Percentiles rank a stretch among this genome's conserved stretches.
These are phyloP conservation scores for Avena insularis DNA, from an alignment of 176 grass and related monocot species.

Conservation along the genomic window DNA sequence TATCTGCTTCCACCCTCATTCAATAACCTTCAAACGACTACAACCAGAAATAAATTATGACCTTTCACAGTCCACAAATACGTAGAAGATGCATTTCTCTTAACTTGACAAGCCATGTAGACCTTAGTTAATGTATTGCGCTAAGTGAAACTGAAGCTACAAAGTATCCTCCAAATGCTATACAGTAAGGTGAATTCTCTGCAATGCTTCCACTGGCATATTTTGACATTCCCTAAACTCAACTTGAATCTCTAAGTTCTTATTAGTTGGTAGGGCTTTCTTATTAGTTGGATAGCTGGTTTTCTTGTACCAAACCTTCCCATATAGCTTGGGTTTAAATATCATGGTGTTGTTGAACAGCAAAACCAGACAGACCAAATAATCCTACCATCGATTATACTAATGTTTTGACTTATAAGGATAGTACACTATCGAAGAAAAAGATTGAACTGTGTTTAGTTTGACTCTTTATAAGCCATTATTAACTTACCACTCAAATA, in stretches of 20 bases:
- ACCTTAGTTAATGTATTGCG: constrained; percentile 22
- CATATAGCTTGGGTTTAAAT: constrained; percentile 17
- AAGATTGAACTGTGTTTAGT: not conserved
- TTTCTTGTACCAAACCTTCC: not conserved
- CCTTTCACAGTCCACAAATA: constrained; percentile 14
- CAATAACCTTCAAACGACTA: constrained; percentile 25
- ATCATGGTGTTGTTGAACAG: not conserved
- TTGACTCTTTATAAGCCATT: constrained; percentile 2
- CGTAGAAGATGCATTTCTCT: constrained; percentile 21
- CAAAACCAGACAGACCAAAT: constrained; percentile 18
- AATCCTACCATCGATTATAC: constrained; percentile 11
- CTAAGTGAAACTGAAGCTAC: not conserved
- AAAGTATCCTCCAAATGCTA: not conserved
- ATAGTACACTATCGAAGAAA: not conserved
- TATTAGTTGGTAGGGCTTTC: too few species aligned
- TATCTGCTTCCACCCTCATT: not conserved
- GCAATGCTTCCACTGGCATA: constrained; percentile 16
- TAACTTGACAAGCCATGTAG: constrained; percentile 32
- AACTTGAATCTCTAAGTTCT: constrained; percentile 6
- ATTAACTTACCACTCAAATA: constrained; percentile 10
- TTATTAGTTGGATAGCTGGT: not conserved
- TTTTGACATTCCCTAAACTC: constrained; percentile 24
- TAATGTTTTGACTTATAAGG: not conserved
- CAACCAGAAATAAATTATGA: constrained; percentile 18
- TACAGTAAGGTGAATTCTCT: not conserved